Evolutionary conservation across 805 yeast species (phyloP).

Genomic region (Ogataea neopini): DNA sequence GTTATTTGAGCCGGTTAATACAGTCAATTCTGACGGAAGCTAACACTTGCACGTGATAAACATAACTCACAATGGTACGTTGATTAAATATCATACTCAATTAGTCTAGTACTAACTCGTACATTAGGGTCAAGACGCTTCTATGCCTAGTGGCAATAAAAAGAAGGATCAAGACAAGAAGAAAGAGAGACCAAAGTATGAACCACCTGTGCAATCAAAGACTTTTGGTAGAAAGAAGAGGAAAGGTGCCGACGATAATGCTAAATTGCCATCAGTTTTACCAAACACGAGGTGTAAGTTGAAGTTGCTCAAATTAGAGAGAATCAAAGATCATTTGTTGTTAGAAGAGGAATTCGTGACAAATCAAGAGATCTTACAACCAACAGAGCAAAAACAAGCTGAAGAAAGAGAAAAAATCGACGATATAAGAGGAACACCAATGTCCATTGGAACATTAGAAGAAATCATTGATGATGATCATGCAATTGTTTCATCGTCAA

Average conservation of each 20-base stretch:
- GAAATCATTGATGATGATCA: conserved; percentile 98
- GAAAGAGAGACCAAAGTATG: conserved; percentile 93
- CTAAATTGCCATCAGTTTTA: conserved; percentile 71
- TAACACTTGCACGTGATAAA: background rate
- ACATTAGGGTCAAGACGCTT: conserved; percentile 37
- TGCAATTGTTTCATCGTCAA: conserved; percentile 93
- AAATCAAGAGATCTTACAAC: conserved; percentile 91
- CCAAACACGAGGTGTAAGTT: conserved; percentile 94
- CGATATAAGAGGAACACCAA: conserved; percentile 93
- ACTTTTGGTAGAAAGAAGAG: conserved; percentile 90
- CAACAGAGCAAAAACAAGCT: conserved; percentile 93
- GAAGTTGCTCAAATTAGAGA: conserved; percentile 86
- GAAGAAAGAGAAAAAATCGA: conserved; percentile 95
- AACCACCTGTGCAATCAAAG: conserved; percentile 91
- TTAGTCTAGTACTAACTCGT: background rate
- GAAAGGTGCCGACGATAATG: conserved; percentile 85
- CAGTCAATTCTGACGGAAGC: conserved; percentile 1
- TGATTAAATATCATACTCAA: background rate
- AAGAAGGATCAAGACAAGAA: conserved; percentile 44
- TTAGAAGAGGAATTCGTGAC: conserved; percentile 95
- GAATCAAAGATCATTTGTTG: conserved; percentile 93
- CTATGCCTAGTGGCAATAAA: conserved; percentile 35
- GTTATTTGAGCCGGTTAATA: background rate
- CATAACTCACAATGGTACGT: conserved; percentile 20
- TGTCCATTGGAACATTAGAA: conserved; percentile 94